phyloP scores from a whole-genome alignment of 768 basidiomycete species.

The Amanita rimosa region DNA sequence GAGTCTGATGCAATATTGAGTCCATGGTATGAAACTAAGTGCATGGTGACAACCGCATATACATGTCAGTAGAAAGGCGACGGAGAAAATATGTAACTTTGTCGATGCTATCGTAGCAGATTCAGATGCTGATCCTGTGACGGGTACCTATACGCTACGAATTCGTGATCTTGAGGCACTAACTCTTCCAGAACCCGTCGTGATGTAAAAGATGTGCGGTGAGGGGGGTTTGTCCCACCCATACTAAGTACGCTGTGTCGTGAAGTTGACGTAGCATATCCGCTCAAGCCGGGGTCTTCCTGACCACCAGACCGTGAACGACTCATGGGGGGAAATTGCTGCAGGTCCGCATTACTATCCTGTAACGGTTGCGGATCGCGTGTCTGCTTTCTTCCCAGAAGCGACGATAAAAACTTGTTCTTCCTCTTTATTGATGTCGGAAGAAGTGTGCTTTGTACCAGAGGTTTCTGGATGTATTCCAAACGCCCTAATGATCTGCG shows the following conservation, averaged over 20 bases:
- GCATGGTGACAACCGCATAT: background rate
- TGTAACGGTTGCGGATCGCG: slow-evolving; percentile 22
- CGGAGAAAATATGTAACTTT: no score
- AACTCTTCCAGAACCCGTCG: slow-evolving; percentile 67
- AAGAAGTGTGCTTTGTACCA: slow-evolving; percentile 17
- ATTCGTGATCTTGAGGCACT: slow-evolving; percentile 78
- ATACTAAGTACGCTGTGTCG: slow-evolving; percentile 37
- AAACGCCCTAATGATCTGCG: slow-evolving; percentile 42
- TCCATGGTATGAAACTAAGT: background rate
- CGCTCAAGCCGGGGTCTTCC: slow-evolving; percentile 34
- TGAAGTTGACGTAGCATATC: slow-evolving; percentile 39
- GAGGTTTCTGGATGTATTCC: slow-evolving; percentile 23
- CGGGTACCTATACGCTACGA: slow-evolving; percentile 82
- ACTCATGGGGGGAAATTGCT: slow-evolving; percentile 38
- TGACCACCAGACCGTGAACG: slow-evolving; percentile 34
- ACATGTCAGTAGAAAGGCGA: background rate
- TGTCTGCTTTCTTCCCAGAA: slow-evolving; percentile 48
- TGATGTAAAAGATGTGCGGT: slow-evolving; percentile 50
- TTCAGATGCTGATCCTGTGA: slow-evolving; percentile 63
- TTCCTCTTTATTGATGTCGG: slow-evolving; percentile 44
- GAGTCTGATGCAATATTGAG: background rate
- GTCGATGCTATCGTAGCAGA: slow-evolving; percentile 27
- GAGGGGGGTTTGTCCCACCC: slow-evolving; percentile 23
- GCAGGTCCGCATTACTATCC: slow-evolving; percentile 19
- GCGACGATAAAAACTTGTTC: slow-evolving; percentile 57